A percentile compares a stretch with the other conserved stretches of the same genome.
Conservation (phyloP, 257 asterid species). For the Eucommia ulmoides region DNA sequence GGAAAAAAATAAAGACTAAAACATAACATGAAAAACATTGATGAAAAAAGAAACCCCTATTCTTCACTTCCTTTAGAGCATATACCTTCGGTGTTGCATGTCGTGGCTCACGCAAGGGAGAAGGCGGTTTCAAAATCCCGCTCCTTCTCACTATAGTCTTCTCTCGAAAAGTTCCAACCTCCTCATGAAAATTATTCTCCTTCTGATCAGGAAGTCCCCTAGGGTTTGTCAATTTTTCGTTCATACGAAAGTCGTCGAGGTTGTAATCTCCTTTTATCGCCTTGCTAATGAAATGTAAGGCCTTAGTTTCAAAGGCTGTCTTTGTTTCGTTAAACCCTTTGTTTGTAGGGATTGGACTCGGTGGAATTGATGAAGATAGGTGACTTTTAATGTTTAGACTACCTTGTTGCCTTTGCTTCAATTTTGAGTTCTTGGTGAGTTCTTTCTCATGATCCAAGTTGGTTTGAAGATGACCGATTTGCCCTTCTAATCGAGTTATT, state of each 20-base stretch:
- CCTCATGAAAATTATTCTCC: constrained; percentile 23
- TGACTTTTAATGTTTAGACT: constrained; percentile 4
- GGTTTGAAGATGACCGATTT: constrained; percentile 47
- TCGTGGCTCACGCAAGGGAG: constrained; percentile 54
- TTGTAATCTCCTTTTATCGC: constrained; percentile 76
- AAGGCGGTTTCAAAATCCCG: constrained; percentile 31
- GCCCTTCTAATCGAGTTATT: constrained; percentile 51
- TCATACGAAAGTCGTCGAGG: constrained; percentile 30
- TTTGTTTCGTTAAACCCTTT: constrained; percentile 19
- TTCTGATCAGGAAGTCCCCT: constrained; percentile 19
- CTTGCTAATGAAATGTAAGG: constrained; percentile 74
- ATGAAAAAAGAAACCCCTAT: no score
- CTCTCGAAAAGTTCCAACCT: constrained; percentile 15
- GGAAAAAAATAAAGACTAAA: no score
- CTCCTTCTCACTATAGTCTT: constrained; percentile 31
- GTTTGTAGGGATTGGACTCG: constrained; percentile 14
- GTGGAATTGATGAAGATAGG: constrained; percentile 21
- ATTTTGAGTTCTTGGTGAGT: constrained; percentile 11
- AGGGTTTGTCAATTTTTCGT: constrained; percentile 22
- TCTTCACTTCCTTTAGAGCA: no score
- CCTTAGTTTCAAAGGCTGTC: constrained; percentile 47
- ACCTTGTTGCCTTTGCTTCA: constrained; percentile 19
- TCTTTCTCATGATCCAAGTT: constrained; percentile 34
- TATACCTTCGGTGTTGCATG: constrained; percentile 61
- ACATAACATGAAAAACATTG: no score